Base-by-base conservation (phyloP, 2,329 filamentous ascomycete genomes). In the Akanthomyces dipterigenus region DNA sequence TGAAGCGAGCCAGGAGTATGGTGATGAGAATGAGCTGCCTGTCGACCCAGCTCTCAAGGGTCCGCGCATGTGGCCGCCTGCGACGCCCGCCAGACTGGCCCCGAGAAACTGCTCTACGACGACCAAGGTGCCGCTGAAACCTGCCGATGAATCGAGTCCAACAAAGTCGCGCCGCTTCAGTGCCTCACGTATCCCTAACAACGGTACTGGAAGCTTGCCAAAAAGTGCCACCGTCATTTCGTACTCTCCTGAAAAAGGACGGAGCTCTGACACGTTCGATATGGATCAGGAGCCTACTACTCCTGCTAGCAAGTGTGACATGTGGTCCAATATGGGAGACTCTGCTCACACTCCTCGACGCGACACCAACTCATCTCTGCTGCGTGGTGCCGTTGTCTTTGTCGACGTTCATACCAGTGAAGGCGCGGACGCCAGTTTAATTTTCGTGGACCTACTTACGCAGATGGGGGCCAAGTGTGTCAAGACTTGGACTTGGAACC, bases 391-490 rank as follows among this genome's bases (percentile, higher is more conserved):
- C 18, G 84, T 91, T 3, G 89, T 95, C 5, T 91, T 87, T 70
- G 89, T 95, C 2, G 91, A 96, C 71, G 90, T 96, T 2, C 85
- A 91, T 70, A 93, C 90, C 0, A 89, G 84, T 9, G 89, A 95
- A 68, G 91, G 91, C 6, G 87, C 86, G 26, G 89, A 95, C 73
- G 89, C 89, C 8, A 91, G 88, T 68, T 82, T 82, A n/a, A 85
- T 95, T 61, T 96, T 96, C 70, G 82, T 90, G 18, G 89, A 93
- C 67, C 80, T 96, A 7, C 81, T 96, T 24, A 84, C 80, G 9
- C 85, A 91, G 68, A 92, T 96, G 84, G 92, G 92, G 12, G 92
- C 92, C 22, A 83, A 85, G 50, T 91, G 90, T 67, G 82, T 93
- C 48, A 90, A 88, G 73, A 81, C 80, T 16, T 95, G 91, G 91